A percentile compares a stretch with the other conserved stretches of the same genome.
Conservation (phyloP, 2,329 filamentous ascomycete genomes). For the Aspergillus carbonarius region DNA sequence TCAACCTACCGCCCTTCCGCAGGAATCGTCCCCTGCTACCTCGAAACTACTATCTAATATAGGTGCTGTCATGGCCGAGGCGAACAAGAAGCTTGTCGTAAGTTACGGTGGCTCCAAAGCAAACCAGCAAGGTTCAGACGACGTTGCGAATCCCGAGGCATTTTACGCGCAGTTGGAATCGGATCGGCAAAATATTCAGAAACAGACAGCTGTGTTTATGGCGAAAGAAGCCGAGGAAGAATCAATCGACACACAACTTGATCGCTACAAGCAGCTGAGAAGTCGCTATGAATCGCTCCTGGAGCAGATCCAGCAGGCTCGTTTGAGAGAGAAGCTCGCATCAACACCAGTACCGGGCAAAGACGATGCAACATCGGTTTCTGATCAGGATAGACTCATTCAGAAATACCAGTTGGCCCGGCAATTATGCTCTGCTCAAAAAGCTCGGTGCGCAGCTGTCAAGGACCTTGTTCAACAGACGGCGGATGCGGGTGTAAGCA, state of each 20-base stretch:
- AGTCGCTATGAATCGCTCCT: constrained; percentile 43
- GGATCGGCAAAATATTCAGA: constrained; percentile 45
- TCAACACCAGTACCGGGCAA: constrained; percentile 16
- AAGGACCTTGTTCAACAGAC: constrained; percentile 45
- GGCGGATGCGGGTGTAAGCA: constrained; percentile 46
- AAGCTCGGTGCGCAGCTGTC: constrained; percentile 36
- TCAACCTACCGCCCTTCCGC: constrained; percentile 30
- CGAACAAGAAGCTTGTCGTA: constrained; percentile 66
- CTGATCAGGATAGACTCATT: constrained; percentile 32
- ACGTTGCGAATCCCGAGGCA: constrained; percentile 43
- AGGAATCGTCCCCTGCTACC: constrained; percentile 60
- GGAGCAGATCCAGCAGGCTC: constrained; percentile 43
- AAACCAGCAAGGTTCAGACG: constrained; percentile 53
- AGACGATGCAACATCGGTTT: constrained; percentile 16
- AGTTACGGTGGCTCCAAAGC: constrained; percentile 62
- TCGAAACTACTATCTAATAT: constrained; percentile 69
- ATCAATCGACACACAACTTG: constrained; percentile 36
- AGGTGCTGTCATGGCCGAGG: constrained; percentile 67
- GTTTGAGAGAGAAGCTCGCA: constrained; percentile 34
- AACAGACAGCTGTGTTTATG: constrained; percentile 37
- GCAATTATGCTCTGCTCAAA: constrained; percentile 35
- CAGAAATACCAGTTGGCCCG: constrained; percentile 32
- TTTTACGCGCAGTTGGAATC: constrained; percentile 44
- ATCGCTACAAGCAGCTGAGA: constrained; percentile 40
- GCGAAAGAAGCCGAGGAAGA: constrained; percentile 40